Evolutionary conservation across 2,329 filamentous ascomycete genomes (phyloP).

Genomic region (Neospermospora avenae): DNA sequence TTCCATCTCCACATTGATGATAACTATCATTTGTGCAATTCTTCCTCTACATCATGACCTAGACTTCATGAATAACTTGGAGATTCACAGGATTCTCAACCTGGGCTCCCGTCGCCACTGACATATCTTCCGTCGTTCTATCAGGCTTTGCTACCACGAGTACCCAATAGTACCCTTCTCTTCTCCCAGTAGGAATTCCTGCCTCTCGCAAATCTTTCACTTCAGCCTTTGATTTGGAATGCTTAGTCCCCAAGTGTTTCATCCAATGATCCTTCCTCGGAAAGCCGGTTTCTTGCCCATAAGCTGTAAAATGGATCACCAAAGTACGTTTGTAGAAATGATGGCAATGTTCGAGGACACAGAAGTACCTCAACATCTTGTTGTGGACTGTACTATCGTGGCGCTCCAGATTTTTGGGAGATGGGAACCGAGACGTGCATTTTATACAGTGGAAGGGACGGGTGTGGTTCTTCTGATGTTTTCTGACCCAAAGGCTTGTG

Average conservation of each 20-base stretch:
- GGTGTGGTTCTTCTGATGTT: conserved; percentile 1
- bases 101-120: too few relatives aligned
- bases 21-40: too few relatives aligned
- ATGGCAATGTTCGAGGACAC: neutral
- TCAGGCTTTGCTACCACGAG: neutral
- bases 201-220: neutral
- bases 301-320: neutral
- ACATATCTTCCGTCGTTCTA: too few relatives aligned
- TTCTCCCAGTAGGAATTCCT: neutral
- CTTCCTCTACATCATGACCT: too few relatives aligned
- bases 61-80: too few relatives aligned
- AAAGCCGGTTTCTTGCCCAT: neutral
- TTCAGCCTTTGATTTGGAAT: neutral
- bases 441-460: conserved; percentile 9
- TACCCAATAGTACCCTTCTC: neutral
- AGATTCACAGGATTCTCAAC: too few relatives aligned
- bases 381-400: conserved; percentile 14
- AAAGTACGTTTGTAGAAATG: neutral
- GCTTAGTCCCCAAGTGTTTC: neutral
- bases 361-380: conserved; percentile 10
- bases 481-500: neutral
- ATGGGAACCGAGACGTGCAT: conserved; percentile 12
- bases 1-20: too few relatives aligned
- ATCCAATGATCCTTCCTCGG: neutral
- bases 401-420: conserved; percentile 13